Percentiles rank a stretch among this genome's conserved stretches.
Conservation (phyloP, 2,329 filamentous ascomycete species). For the Trichoderma guizhouense region DNA sequence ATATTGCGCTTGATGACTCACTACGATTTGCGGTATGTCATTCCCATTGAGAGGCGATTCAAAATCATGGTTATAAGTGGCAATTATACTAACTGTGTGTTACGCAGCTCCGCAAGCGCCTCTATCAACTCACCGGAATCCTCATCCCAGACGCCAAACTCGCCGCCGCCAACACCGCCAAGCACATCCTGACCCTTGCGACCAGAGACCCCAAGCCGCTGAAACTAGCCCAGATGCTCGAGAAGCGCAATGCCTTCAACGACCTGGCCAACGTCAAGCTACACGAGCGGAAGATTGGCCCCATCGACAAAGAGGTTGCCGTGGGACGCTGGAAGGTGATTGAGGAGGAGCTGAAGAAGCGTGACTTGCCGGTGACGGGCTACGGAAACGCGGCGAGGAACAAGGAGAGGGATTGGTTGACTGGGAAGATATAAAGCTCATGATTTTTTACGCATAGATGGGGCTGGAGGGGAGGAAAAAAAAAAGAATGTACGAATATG, state of each 20-base stretch:
- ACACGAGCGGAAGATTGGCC: constrained; percentile 60
- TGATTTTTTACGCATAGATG: not conserved
- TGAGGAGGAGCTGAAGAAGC: constrained; percentile 62
- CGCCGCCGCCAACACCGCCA: constrained; percentile 50
- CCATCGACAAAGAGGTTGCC: constrained; percentile 67
- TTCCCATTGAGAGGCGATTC: too few species aligned
- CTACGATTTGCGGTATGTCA: constrained; percentile 71
- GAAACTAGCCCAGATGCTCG: constrained; percentile 62
- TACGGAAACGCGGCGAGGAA: constrained; percentile 38
- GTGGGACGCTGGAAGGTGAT: constrained; percentile 79
- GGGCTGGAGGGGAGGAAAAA: not conserved
- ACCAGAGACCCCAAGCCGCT: constrained; percentile 52
- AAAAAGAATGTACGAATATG: constrained; percentile 8
- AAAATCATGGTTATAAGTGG: not conserved
- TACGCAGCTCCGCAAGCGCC: constrained; percentile 70
- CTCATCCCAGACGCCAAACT: constrained; percentile 70
- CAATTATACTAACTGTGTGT: not conserved
- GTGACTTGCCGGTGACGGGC: constrained; percentile 58
- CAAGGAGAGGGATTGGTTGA: constrained; percentile 43
- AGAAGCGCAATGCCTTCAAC: constrained; percentile 42
- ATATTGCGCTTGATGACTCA: constrained; percentile 53
- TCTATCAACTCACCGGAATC: constrained; percentile 77
- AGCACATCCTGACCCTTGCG: constrained; percentile 53
- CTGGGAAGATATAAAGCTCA: constrained; percentile 31
- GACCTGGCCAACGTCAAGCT: constrained; percentile 68